phyloP scores from a whole-genome alignment of 2,329 filamentous ascomycete species.

The Arthrobotrys sinensis region DNA sequence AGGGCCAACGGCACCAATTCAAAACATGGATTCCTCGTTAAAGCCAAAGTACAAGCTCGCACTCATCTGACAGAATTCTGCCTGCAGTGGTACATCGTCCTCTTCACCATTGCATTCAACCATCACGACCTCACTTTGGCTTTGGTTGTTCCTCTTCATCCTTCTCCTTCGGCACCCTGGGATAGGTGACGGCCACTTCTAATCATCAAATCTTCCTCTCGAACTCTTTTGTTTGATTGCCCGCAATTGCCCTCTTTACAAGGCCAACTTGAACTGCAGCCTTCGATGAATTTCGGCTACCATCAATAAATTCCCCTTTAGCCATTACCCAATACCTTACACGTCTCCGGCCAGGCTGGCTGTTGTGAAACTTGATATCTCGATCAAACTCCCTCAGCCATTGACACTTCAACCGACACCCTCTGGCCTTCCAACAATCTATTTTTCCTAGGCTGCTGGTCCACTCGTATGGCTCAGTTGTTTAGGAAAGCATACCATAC shows the following conservation, averaged over 20 bases:
- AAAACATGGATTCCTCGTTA: slow-evolving; percentile 41
- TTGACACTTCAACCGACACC: neutral
- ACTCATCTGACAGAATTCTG: slow-evolving; percentile 7
- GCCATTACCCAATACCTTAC: neutral
- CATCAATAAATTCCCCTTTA: neutral
- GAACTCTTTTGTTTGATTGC: slow-evolving; percentile 4
- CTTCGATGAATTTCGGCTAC: slow-evolving; percentile 2
- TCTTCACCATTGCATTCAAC: neutral
- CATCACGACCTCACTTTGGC: slow-evolving; percentile 1
- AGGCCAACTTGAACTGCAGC: neutral
- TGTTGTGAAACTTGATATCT: neutral
- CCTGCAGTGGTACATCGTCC: neutral
- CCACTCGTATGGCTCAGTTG: slow-evolving; percentile 38
- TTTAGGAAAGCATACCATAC: slow-evolving; percentile 48
- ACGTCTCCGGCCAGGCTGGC: neutral
- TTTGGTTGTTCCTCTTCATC: neutral
- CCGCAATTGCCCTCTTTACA: neutral
- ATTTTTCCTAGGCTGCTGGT: neutral
- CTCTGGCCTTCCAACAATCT: slow-evolving; percentile 4
- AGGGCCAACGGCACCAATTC: slow-evolving; percentile 22
- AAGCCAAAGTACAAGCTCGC: slow-evolving; percentile 19
- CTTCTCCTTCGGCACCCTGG: slow-evolving; percentile 2
- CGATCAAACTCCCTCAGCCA: neutral
- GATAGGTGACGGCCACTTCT: neutral
- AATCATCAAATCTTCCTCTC: neutral